phyloP scores from a whole-genome alignment of 805 yeast species.

The Wickerhamiella bombiphila region DNA sequence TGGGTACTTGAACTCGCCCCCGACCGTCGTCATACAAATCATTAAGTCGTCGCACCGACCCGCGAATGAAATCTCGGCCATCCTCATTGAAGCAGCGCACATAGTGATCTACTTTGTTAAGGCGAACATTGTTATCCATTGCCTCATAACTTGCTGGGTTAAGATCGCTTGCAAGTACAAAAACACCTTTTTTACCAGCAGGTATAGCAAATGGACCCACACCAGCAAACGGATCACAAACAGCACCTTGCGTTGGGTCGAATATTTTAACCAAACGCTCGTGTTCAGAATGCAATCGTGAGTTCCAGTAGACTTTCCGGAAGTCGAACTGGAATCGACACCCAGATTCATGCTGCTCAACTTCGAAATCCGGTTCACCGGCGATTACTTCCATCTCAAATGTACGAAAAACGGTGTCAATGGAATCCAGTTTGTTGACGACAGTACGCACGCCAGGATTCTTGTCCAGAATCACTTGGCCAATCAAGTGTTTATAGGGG shows the following conservation, averaged over 20 bases:
- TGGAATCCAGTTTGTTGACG: slow-evolving; percentile 78
- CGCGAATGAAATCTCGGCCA: slow-evolving; percentile 65
- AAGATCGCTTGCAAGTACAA: slow-evolving; percentile 84
- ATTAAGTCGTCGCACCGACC: slow-evolving; percentile 38
- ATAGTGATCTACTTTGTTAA: slow-evolving; percentile 46
- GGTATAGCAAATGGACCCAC: slow-evolving; percentile 98
- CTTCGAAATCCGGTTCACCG: slow-evolving; percentile 54
- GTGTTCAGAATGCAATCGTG: slow-evolving; percentile 87
- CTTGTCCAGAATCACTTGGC: slow-evolving; percentile 80
- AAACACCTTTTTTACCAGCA: slow-evolving; percentile 67
- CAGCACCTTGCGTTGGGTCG: slow-evolving; percentile 51
- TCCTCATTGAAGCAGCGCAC: slow-evolving; percentile 52
- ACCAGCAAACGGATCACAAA: slow-evolving; percentile 95
- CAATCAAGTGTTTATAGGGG: slow-evolving; percentile 68
- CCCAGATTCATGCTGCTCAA: slow-evolving; percentile 75
- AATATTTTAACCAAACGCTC: slow-evolving; percentile 55
- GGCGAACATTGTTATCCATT: slow-evolving; percentile 44
- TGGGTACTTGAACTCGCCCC: slow-evolving; percentile 5
- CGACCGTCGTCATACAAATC: slow-evolving; percentile 30
- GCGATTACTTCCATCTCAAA: slow-evolving; percentile 90
- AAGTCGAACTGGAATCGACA: slow-evolving; percentile 82
- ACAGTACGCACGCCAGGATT: slow-evolving; percentile 66
- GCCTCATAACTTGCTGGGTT: slow-evolving; percentile 76
- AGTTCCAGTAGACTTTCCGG: slow-evolving; percentile 93
- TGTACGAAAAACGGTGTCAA: slow-evolving; percentile 78